phyloP scores from a whole-genome alignment of 1,284 basidiomycete species.

The Cryptococcus amylolentus region DNA sequence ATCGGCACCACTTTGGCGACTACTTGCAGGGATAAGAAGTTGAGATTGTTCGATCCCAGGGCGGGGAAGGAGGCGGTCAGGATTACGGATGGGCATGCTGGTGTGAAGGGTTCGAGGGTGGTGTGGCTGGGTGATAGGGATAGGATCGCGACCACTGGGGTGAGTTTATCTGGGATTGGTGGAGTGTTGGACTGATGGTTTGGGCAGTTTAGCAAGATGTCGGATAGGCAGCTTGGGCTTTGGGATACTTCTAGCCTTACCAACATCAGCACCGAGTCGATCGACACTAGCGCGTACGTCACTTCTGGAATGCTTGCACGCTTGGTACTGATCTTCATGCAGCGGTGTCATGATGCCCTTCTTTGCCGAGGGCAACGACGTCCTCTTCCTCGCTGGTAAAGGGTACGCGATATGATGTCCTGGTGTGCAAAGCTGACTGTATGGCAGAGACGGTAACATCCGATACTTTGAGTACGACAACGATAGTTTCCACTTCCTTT shows the following conservation, averaged over 20 bases:
- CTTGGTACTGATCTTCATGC: neutral
- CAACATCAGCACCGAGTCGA: slow-evolving; percentile 68
- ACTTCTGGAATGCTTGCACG: neutral
- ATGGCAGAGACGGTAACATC: slow-evolving; percentile 77
- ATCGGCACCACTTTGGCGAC: slow-evolving; percentile 68
- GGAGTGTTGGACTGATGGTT: neutral
- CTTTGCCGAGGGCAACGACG: slow-evolving; percentile 86
- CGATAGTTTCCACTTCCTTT: slow-evolving; percentile 73
- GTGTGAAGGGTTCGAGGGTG: slow-evolving; percentile 88
- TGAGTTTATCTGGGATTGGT: slow-evolving; percentile 16
- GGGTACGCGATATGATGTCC: slow-evolving; percentile 38
- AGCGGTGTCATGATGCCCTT: slow-evolving; percentile 94
- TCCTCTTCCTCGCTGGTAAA: slow-evolving; percentile 79
- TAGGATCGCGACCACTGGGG: slow-evolving; percentile 82
- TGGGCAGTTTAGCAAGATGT: slow-evolving; percentile 77
- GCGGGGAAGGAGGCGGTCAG: slow-evolving; percentile 74
- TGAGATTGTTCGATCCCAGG: slow-evolving; percentile 85
- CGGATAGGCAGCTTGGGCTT: slow-evolving; percentile 80
- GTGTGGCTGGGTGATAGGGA: slow-evolving; percentile 88
- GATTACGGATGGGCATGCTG: slow-evolving; percentile 79
- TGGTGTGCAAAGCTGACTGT: neutral
- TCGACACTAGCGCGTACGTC: slow-evolving; percentile 72
- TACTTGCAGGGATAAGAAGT: slow-evolving; percentile 87
- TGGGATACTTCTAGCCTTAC: slow-evolving; percentile 75
- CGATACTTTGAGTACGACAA: slow-evolving; percentile 93